Evolutionary conservation across 257 asterid genomes (phyloP).

Genomic region (Penstemon eatonii): DNA sequence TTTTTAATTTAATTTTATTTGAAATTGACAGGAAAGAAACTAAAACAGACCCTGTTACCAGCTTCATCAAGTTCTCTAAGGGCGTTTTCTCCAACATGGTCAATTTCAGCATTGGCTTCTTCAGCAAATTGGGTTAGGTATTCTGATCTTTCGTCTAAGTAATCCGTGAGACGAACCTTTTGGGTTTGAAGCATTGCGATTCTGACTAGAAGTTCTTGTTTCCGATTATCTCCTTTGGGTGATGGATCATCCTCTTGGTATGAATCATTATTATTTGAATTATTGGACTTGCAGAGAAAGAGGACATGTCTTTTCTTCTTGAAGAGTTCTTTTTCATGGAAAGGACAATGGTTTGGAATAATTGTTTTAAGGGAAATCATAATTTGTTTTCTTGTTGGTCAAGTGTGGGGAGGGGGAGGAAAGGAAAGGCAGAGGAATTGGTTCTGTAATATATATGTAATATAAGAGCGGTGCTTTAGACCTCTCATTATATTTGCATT

Average conservation of each 20-base stretch:
- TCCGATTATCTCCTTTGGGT: conserved; percentile 57
- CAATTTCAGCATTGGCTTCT: conserved; percentile 86
- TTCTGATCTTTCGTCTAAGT: conserved; percentile 76
- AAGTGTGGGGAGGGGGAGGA: conserved; percentile 17
- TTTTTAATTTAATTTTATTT: background rate
- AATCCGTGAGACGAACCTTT: conserved; percentile 77
- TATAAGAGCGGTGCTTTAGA: conserved; percentile 26
- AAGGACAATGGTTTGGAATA: conserved; percentile 35
- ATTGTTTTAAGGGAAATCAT: conserved; percentile 70
- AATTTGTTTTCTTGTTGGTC: conserved; percentile 1
- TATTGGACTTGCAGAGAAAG: conserved; percentile 47
- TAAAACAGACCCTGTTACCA: conserved; percentile 59
- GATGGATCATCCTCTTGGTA: conserved; percentile 41
- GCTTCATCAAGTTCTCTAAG: conserved; percentile 84
- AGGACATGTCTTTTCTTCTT: conserved; percentile 37
- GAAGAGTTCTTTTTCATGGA: conserved; percentile 38
- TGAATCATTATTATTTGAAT: conserved; percentile 45
- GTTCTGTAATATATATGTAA: background rate
- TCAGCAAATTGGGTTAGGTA: conserved; percentile 80
- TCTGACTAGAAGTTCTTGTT: conserved; percentile 83
- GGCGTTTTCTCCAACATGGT: conserved; percentile 85
- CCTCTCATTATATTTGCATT: conserved; percentile 46
- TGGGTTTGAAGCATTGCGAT: conserved; percentile 88
- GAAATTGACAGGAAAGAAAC: conserved; percentile 9
- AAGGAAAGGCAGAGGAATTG: conserved; percentile 20